Evolutionary conservation across 225 moss, liverwort and hornwort genomes (phyloP).

Genomic region (Bryoerythrophyllum caledonicum): DNA sequence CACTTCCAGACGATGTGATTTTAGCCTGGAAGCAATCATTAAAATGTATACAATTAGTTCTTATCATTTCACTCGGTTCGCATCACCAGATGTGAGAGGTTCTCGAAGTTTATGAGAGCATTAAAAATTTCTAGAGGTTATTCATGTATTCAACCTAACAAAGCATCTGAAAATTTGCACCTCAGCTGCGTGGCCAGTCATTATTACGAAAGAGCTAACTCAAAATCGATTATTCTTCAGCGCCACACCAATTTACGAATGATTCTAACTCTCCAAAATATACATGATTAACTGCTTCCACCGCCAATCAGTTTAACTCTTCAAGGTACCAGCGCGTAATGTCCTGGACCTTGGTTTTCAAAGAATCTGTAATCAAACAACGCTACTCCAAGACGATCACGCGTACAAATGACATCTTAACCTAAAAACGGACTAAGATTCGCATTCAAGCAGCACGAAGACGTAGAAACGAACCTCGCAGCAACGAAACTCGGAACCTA

Average conservation of each 20-base stretch:
- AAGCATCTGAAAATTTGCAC: background rate
- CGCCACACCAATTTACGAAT: background rate
- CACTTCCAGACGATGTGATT: background rate
- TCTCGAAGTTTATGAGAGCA: background rate
- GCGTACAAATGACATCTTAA: background rate
- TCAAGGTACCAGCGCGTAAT: background rate
- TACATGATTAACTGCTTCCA: background rate
- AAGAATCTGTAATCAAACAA: background rate
- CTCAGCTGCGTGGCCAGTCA: background rate
- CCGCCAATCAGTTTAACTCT: background rate
- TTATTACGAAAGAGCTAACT: background rate
- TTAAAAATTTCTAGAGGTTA: background rate
- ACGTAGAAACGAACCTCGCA: background rate
- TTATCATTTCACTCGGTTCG: background rate
- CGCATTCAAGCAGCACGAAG: background rate
- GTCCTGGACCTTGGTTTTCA: background rate
- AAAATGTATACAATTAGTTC: background rate
- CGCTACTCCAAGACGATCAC: background rate
- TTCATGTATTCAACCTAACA: background rate
- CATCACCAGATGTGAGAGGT: background rate
- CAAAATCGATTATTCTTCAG: background rate
- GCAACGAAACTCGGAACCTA: background rate
- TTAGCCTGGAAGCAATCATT: background rate
- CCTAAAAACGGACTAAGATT: background rate
- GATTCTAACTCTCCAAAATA: background rate